Percentiles rank a stretch among this genome's conserved stretches.
These are phyloP conservation scores for Wallacemonas rigidus DNA, from an alignment of 208 protist species.

Conservation along the genomic window DNA sequence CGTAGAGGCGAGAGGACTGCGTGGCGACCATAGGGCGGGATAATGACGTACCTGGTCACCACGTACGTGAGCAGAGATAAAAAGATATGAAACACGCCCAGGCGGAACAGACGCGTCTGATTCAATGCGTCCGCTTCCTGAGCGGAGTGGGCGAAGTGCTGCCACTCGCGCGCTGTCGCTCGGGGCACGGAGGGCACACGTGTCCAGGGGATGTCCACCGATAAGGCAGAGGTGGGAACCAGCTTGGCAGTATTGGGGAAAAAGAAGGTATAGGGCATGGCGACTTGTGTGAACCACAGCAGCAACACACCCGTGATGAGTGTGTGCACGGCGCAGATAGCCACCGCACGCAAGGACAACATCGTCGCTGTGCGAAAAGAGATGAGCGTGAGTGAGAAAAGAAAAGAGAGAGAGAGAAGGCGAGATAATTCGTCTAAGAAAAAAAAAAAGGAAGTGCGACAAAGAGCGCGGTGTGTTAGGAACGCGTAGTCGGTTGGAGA, in stretches of 20 bases:
- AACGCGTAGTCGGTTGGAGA: background rate
- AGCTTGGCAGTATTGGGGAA: background rate
- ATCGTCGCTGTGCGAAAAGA: background rate
- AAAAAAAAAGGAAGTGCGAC: no score
- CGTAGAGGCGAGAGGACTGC: slow-evolving; percentile 2
- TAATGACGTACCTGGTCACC: slow-evolving; percentile 27
- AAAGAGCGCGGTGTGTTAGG: no score
- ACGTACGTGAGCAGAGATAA: slow-evolving; percentile 37
- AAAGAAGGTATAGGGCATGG: slow-evolving; percentile 35
- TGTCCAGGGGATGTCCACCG: background rate
- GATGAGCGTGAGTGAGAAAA: background rate
- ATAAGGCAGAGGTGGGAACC: background rate
- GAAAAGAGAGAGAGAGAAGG: slow-evolving; percentile 18
- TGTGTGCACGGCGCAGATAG: background rate
- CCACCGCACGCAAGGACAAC: background rate
- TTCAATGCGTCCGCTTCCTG: slow-evolving; percentile 24
- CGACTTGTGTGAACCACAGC: slow-evolving; percentile 11
- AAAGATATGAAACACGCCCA: slow-evolving; percentile 31
- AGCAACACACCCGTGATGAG: slow-evolving; percentile 1
- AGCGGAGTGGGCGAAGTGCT: slow-evolving; percentile 1
- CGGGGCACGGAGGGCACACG: slow-evolving; percentile 3
- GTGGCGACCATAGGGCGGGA: slow-evolving; percentile 34
- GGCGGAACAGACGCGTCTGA: slow-evolving; percentile 17
- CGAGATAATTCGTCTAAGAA: no score
- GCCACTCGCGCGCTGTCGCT: background rate